Evolutionary conservation across 768 basidiomycete species (phyloP), one percentile per base, ranked within the genome.

Genomic region (Naganishia vishniacii): DNA sequence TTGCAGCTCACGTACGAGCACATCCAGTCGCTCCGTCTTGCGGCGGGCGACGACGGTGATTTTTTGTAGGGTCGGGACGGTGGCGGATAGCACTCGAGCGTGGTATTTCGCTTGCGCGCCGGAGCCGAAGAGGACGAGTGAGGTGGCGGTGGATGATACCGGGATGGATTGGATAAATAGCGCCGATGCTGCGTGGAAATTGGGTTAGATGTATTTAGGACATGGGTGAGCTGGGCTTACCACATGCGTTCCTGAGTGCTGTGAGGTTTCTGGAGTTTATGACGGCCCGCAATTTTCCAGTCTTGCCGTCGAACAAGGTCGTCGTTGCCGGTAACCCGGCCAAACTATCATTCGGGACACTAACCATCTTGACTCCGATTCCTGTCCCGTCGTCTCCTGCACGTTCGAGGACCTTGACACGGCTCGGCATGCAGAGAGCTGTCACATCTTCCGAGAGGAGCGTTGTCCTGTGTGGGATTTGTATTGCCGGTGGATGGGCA

Each of bases 361-460:
- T 86, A 3, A 89, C 91, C n/a, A 89, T 82, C 76, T 95, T 93
- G 65, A 89, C 67, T 8, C 72, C 80, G 2, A 86, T 79, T 0
- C 87, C 53, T 1, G 53, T 56, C 23, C 53, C 53, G 75, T 65
- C 7, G 78, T 73, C 28, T 15, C 26, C 37, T 25, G 13, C 15
- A 4, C 59, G 42, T 32, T 44, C 63, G n/a, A 63, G 62, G 11
- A n/a, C 63, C 20, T 16, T 44, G 11, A 86, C 79, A 26, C 86
- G 82, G 7, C 88, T 84, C 1, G 91, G 90, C 91, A 94, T 94
- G 76, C 91, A 88, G 2, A 95, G 79, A 0, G 82, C 80, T 0
- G 81, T 85, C 68, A 89, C 84, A 45, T 81, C 79, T 8, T 75
- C 70, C 56, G 82, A 84, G 0, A 79, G 78, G 12, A 91, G 73